Percentiles rank a stretch among this genome's conserved stretches.
phyloP scores from a whole-genome alignment of 2,329 filamentous ascomycete genomes.

The Spiromastix sp. region DNA sequence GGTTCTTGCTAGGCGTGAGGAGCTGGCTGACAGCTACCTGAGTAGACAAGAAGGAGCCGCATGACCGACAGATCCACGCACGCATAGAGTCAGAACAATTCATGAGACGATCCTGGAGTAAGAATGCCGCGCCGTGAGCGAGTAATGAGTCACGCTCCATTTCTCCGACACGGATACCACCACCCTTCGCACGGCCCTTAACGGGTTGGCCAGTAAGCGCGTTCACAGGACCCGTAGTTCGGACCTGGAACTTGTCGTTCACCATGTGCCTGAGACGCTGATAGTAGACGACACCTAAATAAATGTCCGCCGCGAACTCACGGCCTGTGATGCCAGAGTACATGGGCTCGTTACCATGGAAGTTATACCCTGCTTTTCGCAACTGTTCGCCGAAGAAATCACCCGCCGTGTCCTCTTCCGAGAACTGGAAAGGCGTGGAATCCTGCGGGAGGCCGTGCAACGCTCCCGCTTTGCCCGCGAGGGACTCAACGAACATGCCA shows the following conservation, averaged over 20 bases:
- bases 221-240: conserved; percentile 88
- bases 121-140: conserved; percentile 87
- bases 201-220: conserved; percentile 89
- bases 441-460: conserved; percentile 95
- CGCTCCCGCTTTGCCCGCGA: conserved; percentile 89
- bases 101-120: conserved; percentile 88
- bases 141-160: conserved; percentile 97
- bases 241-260: conserved; percentile 98
- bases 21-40: conserved; percentile 41
- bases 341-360: conserved; percentile 96
- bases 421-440: conserved; percentile 88
- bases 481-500: conserved; percentile 96
- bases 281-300: conserved; percentile 95
- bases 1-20: conserved; percentile 11
- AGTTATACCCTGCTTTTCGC: conserved; percentile 92
- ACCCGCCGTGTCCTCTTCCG: conserved; percentile 80
- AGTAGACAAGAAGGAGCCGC: conserved; percentile 82
- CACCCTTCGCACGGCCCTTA: conserved; percentile 90
- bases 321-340: conserved; percentile 95
- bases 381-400: conserved; percentile 97
- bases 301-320: conserved; percentile 90
- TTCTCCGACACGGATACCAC: conserved; percentile 97
- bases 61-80: conserved; percentile 79
- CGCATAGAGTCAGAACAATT: conserved; percentile 93
- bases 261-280: conserved; percentile 98